Evolutionary conservation across 2,329 filamentous ascomycete genomes (phyloP), one percentile per base, ranked within the genome.

Genomic region (Aureobasidium melanogenum): DNA sequence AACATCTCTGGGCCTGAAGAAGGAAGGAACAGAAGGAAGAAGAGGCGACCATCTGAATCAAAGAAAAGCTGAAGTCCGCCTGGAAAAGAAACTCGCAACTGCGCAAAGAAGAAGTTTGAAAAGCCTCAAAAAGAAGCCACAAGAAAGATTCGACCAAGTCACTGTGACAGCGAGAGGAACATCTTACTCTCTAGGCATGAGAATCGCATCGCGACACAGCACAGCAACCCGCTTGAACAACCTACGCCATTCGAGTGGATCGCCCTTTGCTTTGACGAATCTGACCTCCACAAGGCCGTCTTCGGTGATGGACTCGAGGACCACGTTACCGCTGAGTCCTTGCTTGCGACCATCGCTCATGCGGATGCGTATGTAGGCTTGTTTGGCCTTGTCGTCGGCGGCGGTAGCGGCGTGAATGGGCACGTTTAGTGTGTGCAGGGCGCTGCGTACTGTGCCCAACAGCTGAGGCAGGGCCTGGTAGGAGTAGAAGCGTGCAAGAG

Each of bases 161-260:
- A 39, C 7, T 30, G 8, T 5, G 24, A 7, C 34, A 5, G 24
- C 38, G 22, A 55, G 12, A 3, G 6, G 22, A 8, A 8, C 1
- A 19, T 34, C 28, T 48, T 32, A 61, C 51, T 61, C 59, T 15
- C 39, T 55, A 56, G 59, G 59, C 50, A 54, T 71, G 64, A 76
- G 89, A 47, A 97, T 87, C 9, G 85, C 91, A 71, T 96, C 91
- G 70, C 89, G 89, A 76, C 92, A 95, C 63, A 93, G 79, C 65
- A 95, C 80, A 32, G 89, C 89, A n/a, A 97, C 84, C 74, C 91
- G 92, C 77, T 99, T 99, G 80, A 99, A 99, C 72, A 99, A 91
- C 36, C 94, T 81, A 63, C 94, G 84, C 94, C 95, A 99, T 77
- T 97, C 93, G 54, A 99, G 76, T 5, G 94, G 94, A 77, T 99